These are phyloP conservation scores for Marasmius fiardii DNA, from an alignment of 1,284 basidiomycete species.

Conservation along the genomic window DNA sequence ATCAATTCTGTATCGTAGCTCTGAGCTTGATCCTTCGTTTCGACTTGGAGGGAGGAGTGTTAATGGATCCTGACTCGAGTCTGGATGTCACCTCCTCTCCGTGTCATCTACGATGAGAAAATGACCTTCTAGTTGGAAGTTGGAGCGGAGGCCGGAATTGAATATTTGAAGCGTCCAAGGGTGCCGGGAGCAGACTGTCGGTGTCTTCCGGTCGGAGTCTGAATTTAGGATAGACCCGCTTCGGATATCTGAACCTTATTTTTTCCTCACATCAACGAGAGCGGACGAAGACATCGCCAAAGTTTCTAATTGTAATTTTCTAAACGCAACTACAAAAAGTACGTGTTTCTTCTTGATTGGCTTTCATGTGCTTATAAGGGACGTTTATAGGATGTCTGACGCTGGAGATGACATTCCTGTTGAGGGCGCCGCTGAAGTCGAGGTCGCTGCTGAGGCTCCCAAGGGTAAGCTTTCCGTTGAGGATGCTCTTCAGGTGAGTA, in stretches of 20 bases:
- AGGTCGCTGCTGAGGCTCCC: conserved; percentile 80
- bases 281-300: conserved; percentile 84
- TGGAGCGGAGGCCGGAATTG: too few relatives aligned
- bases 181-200: background rate
- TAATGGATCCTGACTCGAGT: too few relatives aligned
- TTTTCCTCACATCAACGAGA: conserved; percentile 72
- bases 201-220: background rate
- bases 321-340: conserved; percentile 42
- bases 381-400: conserved; percentile 85
- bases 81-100: too few relatives aligned
- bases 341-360: conserved; percentile 21
- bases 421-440: conserved; percentile 77
- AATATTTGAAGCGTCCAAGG: too few relatives aligned
- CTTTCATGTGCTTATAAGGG: conserved; percentile 5
- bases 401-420: conserved; percentile 94
- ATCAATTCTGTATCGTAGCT: too few relatives aligned
- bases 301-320: conserved; percentile 26
- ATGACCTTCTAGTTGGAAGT: too few relatives aligned
- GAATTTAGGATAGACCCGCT: background rate
- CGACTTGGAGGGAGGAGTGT: too few relatives aligned
- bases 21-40: too few relatives aligned
- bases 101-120: too few relatives aligned
- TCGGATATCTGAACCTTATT: background rate
- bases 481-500: conserved; percentile 89
- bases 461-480: conserved; percentile 96